phyloP scores from a whole-genome alignment of 768 basidiomycete species.

The Mycena alexandri region DNA sequence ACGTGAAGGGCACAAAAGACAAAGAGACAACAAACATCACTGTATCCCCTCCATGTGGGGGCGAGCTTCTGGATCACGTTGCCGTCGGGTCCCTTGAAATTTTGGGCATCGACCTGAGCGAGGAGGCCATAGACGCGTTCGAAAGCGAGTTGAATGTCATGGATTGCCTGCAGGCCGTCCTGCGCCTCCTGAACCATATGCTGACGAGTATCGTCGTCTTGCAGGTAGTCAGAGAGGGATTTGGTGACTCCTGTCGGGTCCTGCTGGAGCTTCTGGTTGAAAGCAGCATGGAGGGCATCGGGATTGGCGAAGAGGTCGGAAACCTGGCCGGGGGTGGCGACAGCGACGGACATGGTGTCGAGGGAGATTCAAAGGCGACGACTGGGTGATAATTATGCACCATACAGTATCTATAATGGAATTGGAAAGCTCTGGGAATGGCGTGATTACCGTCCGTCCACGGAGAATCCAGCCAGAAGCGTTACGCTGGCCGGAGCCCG shows the following conservation, averaged over 20 bases:
- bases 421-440: too few relatives aligned
- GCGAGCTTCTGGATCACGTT: neutral
- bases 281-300: neutral
- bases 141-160: conserved; percentile 1
- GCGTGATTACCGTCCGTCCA: too few relatives aligned
- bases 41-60: neutral
- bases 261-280: neutral
- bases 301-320: neutral
- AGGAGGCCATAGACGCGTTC: neutral
- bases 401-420: too few relatives aligned
- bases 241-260: neutral
- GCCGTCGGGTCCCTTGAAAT: neutral
- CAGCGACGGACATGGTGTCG: neutral
- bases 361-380: neutral
- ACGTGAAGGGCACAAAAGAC: neutral
- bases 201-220: neutral
- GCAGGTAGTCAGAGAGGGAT: neutral
- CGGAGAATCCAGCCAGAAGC: too few relatives aligned
- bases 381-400: too few relatives aligned
- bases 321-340: neutral
- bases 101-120: neutral
- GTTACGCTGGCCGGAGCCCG: too few relatives aligned
- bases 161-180: neutral
- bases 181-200: neutral
- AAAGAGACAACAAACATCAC: neutral